phyloP scores from a whole-genome alignment of 768 basidiomycete genomes.

The Cubamyces sp. region DNA sequence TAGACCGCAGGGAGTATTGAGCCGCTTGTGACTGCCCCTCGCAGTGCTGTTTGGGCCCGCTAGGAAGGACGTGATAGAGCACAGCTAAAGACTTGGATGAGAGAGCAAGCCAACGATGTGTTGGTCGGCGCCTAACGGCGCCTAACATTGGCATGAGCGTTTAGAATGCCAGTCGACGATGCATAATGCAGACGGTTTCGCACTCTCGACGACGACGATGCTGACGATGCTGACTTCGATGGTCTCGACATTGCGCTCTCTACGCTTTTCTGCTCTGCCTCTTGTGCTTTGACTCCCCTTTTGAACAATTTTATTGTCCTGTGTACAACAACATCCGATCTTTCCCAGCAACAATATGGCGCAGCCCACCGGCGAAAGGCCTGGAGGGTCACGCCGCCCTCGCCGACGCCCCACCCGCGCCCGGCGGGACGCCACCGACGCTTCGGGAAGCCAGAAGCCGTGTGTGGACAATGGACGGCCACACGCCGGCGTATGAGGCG shows the following conservation, averaged over 20 bases:
- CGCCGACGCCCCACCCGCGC: background rate
- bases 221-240: background rate
- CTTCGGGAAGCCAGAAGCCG: constrained; percentile 13
- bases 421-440: constrained; percentile 6
- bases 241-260: background rate
- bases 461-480: background rate
- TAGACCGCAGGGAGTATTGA: too few relatives aligned
- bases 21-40: too few relatives aligned
- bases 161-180: too few relatives aligned
- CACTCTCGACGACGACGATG: background rate
- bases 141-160: too few relatives aligned
- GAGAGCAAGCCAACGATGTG: too few relatives aligned
- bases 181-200: too few relatives aligned
- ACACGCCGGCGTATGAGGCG: constrained; percentile 5
- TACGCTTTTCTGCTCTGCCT: background rate
- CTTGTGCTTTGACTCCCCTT: too few relatives aligned
- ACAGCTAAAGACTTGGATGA: too few relatives aligned
- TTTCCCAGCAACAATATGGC: background rate
- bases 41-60: background rate
- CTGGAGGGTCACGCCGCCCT: background rate
- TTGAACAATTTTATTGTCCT: too few relatives aligned
- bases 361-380: background rate
- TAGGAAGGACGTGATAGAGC: background rate
- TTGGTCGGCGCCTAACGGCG: background rate
- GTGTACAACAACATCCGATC: too few relatives aligned